Conservation (phyloP, 139 green algal genomes). For the Picochlorum sp. region DNA sequence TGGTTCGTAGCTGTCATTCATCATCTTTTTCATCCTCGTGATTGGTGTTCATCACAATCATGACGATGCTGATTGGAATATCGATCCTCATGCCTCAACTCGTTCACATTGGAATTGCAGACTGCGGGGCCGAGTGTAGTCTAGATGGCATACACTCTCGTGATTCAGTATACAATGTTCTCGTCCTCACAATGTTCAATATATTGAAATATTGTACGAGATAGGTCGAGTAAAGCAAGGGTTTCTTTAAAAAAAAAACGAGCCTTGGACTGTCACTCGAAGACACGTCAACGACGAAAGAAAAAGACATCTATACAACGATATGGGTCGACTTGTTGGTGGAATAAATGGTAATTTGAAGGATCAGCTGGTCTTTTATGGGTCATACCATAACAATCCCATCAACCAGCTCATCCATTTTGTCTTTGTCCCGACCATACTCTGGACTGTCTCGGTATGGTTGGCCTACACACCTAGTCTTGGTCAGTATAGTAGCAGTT, state of each 20-base stretch:
- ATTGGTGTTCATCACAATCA: no score
- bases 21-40: no score
- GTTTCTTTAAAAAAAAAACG: not conserved
- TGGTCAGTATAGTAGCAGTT: not conserved
- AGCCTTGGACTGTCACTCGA: no score
- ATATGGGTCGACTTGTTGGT: not conserved
- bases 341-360: slow-evolving; percentile 21
- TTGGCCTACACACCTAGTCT: slow-evolving; percentile 36
- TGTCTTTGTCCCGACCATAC: slow-evolving; percentile 65
- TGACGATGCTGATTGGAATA: no score
- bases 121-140: slow-evolving; percentile 6
- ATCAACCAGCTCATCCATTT: slow-evolving; percentile 78
- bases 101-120: not conserved
- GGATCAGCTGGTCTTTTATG: slow-evolving; percentile 65
- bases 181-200: slow-evolving; percentile 3
- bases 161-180: not conserved
- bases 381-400: slow-evolving; percentile 55
- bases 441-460: slow-evolving; percentile 60
- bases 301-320: no score
- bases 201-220: slow-evolving; percentile 6
- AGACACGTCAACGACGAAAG: no score
- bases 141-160: slow-evolving; percentile 12
- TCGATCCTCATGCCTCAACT: no score
- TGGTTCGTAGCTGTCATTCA: no score
- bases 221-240: not conserved